A percentile compares a stretch with the other conserved stretches of the same genome.
Conservation (phyloP, 768 basidiomycete species). For the Suillus weaverae region DNA sequence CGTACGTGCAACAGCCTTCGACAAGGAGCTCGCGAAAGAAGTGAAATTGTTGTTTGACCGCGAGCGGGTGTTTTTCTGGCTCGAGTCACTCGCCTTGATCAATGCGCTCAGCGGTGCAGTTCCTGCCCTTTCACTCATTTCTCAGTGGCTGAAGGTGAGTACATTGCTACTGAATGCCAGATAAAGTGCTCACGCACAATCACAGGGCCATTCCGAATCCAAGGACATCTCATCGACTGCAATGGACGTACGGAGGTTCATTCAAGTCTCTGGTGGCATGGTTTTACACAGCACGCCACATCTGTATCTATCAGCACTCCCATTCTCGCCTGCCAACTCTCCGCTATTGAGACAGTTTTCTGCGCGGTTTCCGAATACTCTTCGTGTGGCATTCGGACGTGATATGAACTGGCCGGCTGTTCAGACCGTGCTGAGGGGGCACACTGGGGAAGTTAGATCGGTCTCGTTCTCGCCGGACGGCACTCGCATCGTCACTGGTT, state of each 20-base stretch:
- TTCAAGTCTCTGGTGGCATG: slow-evolving; percentile 9
- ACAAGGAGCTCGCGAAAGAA: background rate
- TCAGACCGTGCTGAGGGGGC: background rate
- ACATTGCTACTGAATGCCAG: background rate
- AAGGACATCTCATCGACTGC: background rate
- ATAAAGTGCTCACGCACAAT: background rate
- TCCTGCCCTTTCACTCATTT: background rate
- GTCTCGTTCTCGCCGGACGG: too few species aligned
- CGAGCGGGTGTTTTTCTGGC: background rate
- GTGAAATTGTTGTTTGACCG: background rate
- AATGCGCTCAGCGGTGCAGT: background rate
- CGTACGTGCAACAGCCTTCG: background rate
- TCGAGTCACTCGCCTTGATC: background rate
- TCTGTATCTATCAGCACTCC: slow-evolving; percentile 25
- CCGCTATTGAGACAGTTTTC: background rate
- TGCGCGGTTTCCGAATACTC: background rate
- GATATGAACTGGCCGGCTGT: background rate
- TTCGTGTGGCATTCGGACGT: background rate
- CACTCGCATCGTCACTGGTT: too few species aligned
- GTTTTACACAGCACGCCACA: slow-evolving; percentile 22
- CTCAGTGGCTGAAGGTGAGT: background rate
- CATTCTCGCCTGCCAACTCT: slow-evolving; percentile 14
- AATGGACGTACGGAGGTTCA: slow-evolving; percentile 14
- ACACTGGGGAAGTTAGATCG: too few species aligned
- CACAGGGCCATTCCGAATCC: background rate